These are phyloP conservation scores for Penicillium sp. DNA, from an alignment of 2,329 filamentous ascomycete genomes.

Conservation along the genomic window DNA sequence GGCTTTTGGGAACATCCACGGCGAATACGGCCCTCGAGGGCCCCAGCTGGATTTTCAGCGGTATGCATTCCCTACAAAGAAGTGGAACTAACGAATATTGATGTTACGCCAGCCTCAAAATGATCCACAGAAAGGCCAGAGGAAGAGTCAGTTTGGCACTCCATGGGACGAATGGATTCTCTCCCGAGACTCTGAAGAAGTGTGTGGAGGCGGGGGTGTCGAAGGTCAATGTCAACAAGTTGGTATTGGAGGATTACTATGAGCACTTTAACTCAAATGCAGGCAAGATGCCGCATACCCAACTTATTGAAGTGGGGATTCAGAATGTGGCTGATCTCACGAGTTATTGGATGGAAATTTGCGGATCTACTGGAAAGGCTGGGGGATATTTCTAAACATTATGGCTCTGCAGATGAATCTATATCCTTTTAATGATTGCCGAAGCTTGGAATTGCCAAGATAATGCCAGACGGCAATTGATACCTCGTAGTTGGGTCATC, in stretches of 20 bases:
- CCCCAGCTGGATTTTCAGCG: conserved; percentile 63
- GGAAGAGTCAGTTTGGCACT: conserved; percentile 56
- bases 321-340: conserved; percentile 28
- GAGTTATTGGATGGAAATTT: conserved; percentile 22
- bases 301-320: conserved; percentile 32
- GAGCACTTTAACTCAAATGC: conserved; percentile 51
- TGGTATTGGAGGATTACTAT: conserved; percentile 56
- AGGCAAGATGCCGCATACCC: conserved; percentile 48
- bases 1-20: conserved; percentile 76
- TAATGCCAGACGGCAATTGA: too few species aligned
- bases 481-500: too few species aligned
- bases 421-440: too few species aligned
- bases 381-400: background rate
- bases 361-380: conserved; percentile 19
- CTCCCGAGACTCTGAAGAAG: conserved; percentile 55
- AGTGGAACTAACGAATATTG: background rate
- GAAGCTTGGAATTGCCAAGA: too few species aligned
- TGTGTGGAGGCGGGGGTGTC: conserved; percentile 59
- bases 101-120: conserved; percentile 30
- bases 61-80: conserved; percentile 42
- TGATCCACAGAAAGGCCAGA: conserved; percentile 51
- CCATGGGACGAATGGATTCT: conserved; percentile 62
- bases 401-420: too few species aligned
- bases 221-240: conserved; percentile 64
- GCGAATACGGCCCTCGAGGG: conserved; percentile 68